phyloP scores from a whole-genome alignment of 2,329 filamentous ascomycete genomes.

The Penicillium crustosum region DNA sequence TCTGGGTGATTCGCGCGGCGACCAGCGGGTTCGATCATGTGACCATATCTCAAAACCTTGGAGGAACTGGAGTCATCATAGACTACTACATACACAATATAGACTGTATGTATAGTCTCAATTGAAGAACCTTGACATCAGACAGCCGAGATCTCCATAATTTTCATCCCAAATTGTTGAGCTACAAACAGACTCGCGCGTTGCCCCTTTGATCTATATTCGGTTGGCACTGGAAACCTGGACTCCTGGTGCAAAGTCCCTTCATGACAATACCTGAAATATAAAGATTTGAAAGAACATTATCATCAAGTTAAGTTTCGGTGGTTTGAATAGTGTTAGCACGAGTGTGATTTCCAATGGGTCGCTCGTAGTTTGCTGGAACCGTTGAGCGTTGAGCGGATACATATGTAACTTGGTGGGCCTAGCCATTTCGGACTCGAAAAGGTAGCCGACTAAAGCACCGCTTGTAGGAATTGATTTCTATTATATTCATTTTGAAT shows the following conservation, averaged over 20 bases:
- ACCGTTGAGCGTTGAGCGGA: background rate
- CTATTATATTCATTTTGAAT: background rate
- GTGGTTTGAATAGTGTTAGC: background rate
- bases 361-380: too few relatives aligned
- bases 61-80: background rate
- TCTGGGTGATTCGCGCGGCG: slow-evolving; percentile 29
- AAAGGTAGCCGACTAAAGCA: background rate
- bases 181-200: background rate
- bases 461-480: background rate
- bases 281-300: background rate
- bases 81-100: background rate
- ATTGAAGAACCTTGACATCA: background rate
- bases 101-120: too few relatives aligned
- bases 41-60: background rate
- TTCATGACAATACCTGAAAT: background rate
- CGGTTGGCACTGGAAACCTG: background rate
- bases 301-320: background rate
- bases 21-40: slow-evolving; percentile 28
- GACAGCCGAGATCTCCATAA: background rate
- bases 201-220: background rate
- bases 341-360: background rate
- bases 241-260: background rate
- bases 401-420: background rate
- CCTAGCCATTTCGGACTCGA: background rate
- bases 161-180: background rate